These are phyloP conservation scores for Melaleuca quinquenervia DNA, from an alignment of 345 rosid species.

Conservation along the genomic window DNA sequence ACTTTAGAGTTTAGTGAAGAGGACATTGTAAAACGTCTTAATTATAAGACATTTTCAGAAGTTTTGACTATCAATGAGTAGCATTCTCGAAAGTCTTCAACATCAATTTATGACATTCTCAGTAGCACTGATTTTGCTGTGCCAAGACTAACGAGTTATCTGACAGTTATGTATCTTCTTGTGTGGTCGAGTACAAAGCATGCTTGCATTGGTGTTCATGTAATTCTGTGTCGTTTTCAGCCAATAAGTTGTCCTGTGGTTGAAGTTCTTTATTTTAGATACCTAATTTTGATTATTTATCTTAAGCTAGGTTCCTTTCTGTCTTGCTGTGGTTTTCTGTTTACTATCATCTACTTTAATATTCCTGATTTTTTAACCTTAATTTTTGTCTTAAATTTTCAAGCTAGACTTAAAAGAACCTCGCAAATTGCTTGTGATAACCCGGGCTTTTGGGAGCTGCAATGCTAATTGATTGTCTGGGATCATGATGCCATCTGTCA, in stretches of 20 bases:
- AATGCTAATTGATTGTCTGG: not conserved
- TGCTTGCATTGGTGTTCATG: not conserved
- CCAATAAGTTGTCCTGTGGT: not conserved
- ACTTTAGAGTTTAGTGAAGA: not conserved
- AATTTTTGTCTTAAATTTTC: not conserved
- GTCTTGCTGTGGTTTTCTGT: not conserved
- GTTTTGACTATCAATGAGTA: not conserved
- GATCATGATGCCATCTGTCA: not conserved
- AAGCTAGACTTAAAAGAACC: not conserved
- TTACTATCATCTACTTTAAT: not conserved
- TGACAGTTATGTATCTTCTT: not conserved
- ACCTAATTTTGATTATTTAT: not conserved
- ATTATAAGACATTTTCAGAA: not conserved
- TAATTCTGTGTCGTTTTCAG: not conserved
- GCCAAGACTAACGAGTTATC: not conserved
- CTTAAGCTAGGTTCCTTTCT: not conserved
- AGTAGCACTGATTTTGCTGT: not conserved
- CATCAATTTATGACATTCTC: not conserved
- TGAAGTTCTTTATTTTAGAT: not conserved
- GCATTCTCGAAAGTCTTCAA: not conserved
- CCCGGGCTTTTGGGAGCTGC: not conserved
- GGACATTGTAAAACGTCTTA: not conserved
- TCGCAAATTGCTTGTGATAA: not conserved
- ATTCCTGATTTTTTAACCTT: not conserved
- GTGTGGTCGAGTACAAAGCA: not conserved